Percentiles rank a stretch among this genome's conserved stretches.
phyloP scores from a whole-genome alignment of 208 protist genomes.

The Leishmania martiniquensis region DNA sequence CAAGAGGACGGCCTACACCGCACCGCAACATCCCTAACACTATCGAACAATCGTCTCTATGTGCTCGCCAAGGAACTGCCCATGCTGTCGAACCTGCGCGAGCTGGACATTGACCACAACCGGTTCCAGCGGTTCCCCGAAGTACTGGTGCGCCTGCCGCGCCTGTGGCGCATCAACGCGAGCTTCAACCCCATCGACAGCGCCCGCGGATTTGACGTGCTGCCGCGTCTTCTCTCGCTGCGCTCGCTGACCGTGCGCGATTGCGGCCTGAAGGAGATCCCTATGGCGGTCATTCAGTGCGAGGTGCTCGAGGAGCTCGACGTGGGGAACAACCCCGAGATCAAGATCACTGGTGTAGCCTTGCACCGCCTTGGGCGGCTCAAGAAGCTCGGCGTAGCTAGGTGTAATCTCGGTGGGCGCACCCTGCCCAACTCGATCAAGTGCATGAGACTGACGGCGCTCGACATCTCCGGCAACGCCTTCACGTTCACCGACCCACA shows the following conservation, averaged over 20 bases:
- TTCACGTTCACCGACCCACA: constrained; percentile 66
- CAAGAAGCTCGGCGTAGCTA: constrained; percentile 58
- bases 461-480: constrained; percentile 83
- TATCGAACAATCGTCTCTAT: constrained; percentile 84
- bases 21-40: constrained; percentile 65
- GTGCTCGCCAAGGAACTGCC: constrained; percentile 77
- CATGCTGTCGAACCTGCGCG: constrained; percentile 67
- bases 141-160: constrained; percentile 55
- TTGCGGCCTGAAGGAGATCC: constrained; percentile 57
- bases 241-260: constrained; percentile 55
- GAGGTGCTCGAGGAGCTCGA: constrained; percentile 67
- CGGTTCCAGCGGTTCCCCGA: constrained; percentile 72
- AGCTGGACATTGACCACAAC: constrained; percentile 81
- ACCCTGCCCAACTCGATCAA: constrained; percentile 62
- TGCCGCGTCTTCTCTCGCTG: constrained; percentile 53
- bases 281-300: constrained; percentile 49
- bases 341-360: constrained; percentile 48
- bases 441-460: constrained; percentile 44
- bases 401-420: constrained; percentile 65
- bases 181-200: constrained; percentile 73
- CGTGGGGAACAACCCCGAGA: constrained; percentile 67
- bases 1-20: constrained; percentile 67
- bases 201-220: constrained; percentile 47
- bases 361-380: constrained; percentile 51
- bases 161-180: constrained; percentile 60